A percentile compares a stretch with the other conserved stretches of the same genome.
Conservation (phyloP, 306 rosid genomes). For the Casuarina glauca region DNA sequence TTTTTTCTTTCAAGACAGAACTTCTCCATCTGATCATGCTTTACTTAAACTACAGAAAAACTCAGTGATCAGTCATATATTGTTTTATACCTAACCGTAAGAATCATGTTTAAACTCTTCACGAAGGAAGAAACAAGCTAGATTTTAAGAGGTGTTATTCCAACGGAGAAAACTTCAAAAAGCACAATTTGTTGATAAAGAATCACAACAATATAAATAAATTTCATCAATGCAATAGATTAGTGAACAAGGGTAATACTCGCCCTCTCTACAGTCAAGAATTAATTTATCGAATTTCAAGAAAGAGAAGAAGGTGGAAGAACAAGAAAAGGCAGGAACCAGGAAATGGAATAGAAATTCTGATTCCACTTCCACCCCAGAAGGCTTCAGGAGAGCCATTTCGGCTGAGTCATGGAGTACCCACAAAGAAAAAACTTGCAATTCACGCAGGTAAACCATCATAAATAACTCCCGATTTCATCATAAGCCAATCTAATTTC, state of each 20-base stretch:
- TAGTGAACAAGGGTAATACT: not conserved
- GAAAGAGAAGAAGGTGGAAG: too few species aligned
- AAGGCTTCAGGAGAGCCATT: not conserved
- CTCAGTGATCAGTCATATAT: too few species aligned
- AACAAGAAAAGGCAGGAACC: not conserved
- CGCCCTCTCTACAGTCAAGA: not conserved
- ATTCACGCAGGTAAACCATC: conserved; percentile 8
- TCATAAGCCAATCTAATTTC: not conserved
- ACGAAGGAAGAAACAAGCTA: not conserved
- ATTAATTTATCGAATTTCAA: not conserved
- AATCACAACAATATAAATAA: not conserved
- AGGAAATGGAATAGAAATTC: not conserved
- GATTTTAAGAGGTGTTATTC: not conserved
- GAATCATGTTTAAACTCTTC: not conserved
- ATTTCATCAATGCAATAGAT: not conserved
- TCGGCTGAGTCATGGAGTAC: not conserved
- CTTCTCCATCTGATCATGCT: too few species aligned
- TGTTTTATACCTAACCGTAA: too few species aligned
- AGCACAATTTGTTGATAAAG: not conserved
- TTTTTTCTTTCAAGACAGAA: too few species aligned
- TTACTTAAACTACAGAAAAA: too few species aligned
- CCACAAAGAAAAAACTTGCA: not conserved
- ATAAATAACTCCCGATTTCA: not conserved
- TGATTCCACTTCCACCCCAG: not conserved
- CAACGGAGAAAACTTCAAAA: not conserved